Percentiles rank a stretch among this genome's conserved stretches.
Evolutionary conservation across 2,329 filamentous ascomycete species (phyloP).

Genomic region (Cladophialophora psammophila): DNA sequence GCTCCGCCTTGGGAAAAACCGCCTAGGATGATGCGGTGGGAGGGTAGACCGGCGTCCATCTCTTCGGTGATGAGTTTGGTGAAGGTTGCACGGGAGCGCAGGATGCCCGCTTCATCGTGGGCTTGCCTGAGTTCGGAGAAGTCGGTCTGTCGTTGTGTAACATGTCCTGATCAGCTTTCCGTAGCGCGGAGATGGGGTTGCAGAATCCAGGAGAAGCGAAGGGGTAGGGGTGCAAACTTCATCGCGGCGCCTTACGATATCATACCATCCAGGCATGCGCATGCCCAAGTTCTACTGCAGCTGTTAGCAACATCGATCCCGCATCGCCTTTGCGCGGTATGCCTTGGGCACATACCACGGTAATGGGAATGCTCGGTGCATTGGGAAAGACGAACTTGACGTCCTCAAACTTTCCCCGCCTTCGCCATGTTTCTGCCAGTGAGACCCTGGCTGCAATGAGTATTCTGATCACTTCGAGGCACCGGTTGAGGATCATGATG

Average conservation of each 20-base stretch:
- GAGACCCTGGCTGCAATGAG: slow-evolving; percentile 61
- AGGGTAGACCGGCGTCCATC: slow-evolving; percentile 79
- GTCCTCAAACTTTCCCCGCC: slow-evolving; percentile 79
- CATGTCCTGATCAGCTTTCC: slow-evolving; percentile 6
- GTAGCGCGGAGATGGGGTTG: slow-evolving; percentile 1
- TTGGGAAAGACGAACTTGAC: slow-evolving; percentile 95
- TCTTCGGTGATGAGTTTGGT: slow-evolving; percentile 80
- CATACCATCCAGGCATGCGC: slow-evolving; percentile 51
- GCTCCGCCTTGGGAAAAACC: slow-evolving; percentile 77
- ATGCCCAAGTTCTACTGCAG: slow-evolving; percentile 38
- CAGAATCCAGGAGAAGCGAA: not conserved
- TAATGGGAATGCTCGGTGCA: slow-evolving; percentile 85
- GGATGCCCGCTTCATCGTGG: slow-evolving; percentile 72
- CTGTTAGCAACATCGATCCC: slow-evolving; percentile 13
- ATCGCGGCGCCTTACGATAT: slow-evolving; percentile 55
- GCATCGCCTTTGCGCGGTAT: not conserved
- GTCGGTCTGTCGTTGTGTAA: slow-evolving; percentile 44
- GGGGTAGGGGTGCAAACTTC: slow-evolving; percentile 42
- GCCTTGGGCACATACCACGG: slow-evolving; percentile 64
- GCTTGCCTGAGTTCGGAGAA: slow-evolving; percentile 51
- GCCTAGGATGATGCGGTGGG: slow-evolving; percentile 81
- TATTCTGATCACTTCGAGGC: not conserved
- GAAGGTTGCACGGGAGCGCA: slow-evolving; percentile 76
- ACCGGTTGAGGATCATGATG: not conserved
- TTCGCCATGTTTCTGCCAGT: slow-evolving; percentile 86